These are phyloP conservation scores for Boletus subparvulus DNA, from an alignment of 768 basidiomycete genomes.

Conservation along the genomic window DNA sequence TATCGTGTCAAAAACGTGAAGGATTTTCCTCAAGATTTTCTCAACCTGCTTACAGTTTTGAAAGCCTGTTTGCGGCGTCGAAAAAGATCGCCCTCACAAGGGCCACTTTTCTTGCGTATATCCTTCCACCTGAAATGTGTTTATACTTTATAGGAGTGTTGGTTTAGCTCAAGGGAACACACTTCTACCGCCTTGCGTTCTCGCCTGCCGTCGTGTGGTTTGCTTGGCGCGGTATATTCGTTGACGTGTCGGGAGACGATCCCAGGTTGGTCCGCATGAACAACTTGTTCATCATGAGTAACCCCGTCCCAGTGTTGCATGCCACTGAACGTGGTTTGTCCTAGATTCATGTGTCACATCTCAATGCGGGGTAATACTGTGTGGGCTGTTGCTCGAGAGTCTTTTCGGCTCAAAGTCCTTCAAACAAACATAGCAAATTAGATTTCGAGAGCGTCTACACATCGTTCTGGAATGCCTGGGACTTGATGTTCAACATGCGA, in stretches of 20 bases:
- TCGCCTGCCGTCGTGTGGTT: constrained; percentile 47
- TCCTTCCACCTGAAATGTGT: constrained; percentile 43
- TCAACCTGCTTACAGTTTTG: background rate
- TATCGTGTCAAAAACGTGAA: background rate
- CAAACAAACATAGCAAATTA: background rate
- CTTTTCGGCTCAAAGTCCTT: constrained; percentile 4
- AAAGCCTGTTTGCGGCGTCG: constrained; percentile 3
- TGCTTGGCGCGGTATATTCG: constrained; percentile 38
- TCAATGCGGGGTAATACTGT: constrained; percentile 12
- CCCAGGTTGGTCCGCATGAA: constrained; percentile 12
- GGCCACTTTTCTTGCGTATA: constrained; percentile 31
- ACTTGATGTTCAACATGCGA: constrained; percentile 20
- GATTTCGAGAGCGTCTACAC: constrained; percentile 3
- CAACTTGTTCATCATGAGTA: constrained; percentile 19
- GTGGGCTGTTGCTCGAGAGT: constrained; percentile 20
- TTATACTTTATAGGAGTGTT: constrained; percentile 54
- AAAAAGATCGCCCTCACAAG: constrained; percentile 8
- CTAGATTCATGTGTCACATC: constrained; percentile 17
- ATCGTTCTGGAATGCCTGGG: constrained; percentile 27
- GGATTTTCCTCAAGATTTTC: too few species aligned
- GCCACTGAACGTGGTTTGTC: background rate
- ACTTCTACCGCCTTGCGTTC: constrained; percentile 44
- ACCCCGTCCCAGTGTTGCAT: background rate
- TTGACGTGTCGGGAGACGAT: constrained; percentile 26
- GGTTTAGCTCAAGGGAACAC: constrained; percentile 44